Base-by-base conservation (phyloP, 768 basidiomycete genomes). In the Saitozyma sp. region DNA sequence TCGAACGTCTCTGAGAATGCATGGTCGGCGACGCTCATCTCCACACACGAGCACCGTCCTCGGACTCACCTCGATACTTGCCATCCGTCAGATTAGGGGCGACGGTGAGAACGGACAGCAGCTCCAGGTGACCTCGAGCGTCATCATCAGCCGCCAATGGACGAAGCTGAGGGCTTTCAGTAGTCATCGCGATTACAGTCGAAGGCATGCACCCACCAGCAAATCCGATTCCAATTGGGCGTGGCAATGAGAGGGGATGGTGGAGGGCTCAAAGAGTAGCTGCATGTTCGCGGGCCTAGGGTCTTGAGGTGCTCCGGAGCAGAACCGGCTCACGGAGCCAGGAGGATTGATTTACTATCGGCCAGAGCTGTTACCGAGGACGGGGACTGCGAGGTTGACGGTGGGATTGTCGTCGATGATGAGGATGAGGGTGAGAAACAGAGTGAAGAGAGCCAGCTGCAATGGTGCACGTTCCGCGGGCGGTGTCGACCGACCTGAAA, bases 121-220 rank as follows among this genome's bases (percentile, higher is more conserved):
- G 86, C n/a, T 84, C 77, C 67, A 98, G 86, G 79, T 97, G 92
- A 4, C 88, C 88, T 41, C 92, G 86, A 6, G 74, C 72, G 81
- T 92, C 85, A 83, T 99, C 96, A 7, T 89, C 87, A 20, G 87
- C 86, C 0, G 92, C 86, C 17, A 99, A 84, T 0, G 96, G 96
- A 54, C 96, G 92, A 20, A 97, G 86, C 94, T 96, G 56, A 20
- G 5, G 49, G 8, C 37, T 41, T 3, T 50, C 51, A 54, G 19
- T 14, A 41, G 39, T 10, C n/a, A 45, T 46, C 9, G 1, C 16
- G 29, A 5, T 2, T 2, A 29, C 29, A 29, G 14, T 29, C 9
- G 13, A 38, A 7, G 37, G 19, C 50, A 37, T 19, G 9, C 3
- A 39, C 52, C 39, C 16, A 60, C 59, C 41, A 41, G 41, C n/a